Conservation (phyloP, 1,284 basidiomycete species). For the Heterobasidion irregulare region DNA sequence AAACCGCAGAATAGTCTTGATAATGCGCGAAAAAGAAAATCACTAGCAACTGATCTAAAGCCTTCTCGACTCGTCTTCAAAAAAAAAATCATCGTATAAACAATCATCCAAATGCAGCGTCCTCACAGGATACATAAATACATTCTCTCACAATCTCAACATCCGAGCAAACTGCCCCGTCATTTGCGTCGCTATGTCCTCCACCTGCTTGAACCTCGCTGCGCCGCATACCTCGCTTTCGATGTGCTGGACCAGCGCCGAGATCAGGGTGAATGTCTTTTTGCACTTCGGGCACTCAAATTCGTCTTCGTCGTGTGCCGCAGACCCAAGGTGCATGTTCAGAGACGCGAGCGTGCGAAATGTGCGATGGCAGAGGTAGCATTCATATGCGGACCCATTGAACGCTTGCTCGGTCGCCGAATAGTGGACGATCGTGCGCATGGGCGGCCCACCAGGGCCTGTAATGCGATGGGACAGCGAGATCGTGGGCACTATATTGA, state of each 20-base stretch:
- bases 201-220: conserved; percentile 29
- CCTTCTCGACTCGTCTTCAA: too few relatives aligned
- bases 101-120: too few relatives aligned
- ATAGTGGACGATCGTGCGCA: conserved; percentile 28
- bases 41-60: too few relatives aligned
- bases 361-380: conserved; percentile 39
- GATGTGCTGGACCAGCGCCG: conserved; percentile 43
- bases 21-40: too few relatives aligned
- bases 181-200: conserved; percentile 25
- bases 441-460: conserved; percentile 20
- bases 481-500: conserved; percentile 26
- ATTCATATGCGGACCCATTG: conserved; percentile 42
- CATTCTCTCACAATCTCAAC: background rate
- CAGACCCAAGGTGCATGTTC: conserved; percentile 43
- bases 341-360: conserved; percentile 29
- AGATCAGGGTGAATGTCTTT: conserved; percentile 33
- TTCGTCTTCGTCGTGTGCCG: conserved; percentile 34
- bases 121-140: background rate
- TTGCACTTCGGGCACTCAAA: conserved; percentile 36
- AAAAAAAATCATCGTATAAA: too few relatives aligned
- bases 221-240: conserved; percentile 48
- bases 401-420: conserved; percentile 33
- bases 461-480: conserved; percentile 21
- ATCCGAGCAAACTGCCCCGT: conserved; percentile 16
- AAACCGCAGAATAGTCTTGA: too few relatives aligned